A percentile compares a stretch with the other conserved stretches of the same genome.
phyloP scores from a whole-genome alignment of 108 stramenopile genomes.

The Fragilaria crotonensis region DNA sequence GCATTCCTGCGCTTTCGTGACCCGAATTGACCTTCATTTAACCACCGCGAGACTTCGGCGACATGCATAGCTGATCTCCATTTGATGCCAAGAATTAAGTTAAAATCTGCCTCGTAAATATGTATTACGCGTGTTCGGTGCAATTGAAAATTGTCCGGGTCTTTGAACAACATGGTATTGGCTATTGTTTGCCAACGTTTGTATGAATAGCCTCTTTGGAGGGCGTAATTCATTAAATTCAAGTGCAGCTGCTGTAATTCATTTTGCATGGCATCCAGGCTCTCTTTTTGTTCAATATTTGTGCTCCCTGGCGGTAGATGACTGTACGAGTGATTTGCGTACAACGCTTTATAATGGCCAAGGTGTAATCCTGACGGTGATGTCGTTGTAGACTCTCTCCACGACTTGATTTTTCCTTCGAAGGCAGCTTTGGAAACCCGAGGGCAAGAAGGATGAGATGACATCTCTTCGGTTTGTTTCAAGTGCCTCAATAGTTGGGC shows the following conservation, averaged over 20 bases:
- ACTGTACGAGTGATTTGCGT: neutral
- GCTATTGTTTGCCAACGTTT: neutral
- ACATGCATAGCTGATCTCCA: too few relatives aligned
- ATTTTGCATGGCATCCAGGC: too few relatives aligned
- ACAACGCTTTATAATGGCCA: too few relatives aligned
- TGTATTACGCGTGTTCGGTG: neutral
- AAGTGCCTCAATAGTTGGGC: neutral
- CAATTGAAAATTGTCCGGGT: neutral
- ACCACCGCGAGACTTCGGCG: too few relatives aligned
- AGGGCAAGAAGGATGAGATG: neutral
- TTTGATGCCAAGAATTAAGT: too few relatives aligned
- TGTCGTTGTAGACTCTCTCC: too few relatives aligned
- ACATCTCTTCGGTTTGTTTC: neutral
- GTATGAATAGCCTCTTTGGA: neutral
- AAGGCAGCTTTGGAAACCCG: neutral
- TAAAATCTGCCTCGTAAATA: too few relatives aligned
- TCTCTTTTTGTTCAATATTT: neutral
- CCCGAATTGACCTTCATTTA: too few relatives aligned
- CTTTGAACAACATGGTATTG: too few relatives aligned
- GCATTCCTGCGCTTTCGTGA: neutral
- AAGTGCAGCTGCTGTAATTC: too few relatives aligned
- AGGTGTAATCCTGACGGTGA: neutral
- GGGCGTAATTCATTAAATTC: too few relatives aligned
- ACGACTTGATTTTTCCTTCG: neutral
- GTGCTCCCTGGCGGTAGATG: neutral